Evolutionary conservation across 1,284 basidiomycete species (phyloP).

Genomic region (Sparassis latifolia): DNA sequence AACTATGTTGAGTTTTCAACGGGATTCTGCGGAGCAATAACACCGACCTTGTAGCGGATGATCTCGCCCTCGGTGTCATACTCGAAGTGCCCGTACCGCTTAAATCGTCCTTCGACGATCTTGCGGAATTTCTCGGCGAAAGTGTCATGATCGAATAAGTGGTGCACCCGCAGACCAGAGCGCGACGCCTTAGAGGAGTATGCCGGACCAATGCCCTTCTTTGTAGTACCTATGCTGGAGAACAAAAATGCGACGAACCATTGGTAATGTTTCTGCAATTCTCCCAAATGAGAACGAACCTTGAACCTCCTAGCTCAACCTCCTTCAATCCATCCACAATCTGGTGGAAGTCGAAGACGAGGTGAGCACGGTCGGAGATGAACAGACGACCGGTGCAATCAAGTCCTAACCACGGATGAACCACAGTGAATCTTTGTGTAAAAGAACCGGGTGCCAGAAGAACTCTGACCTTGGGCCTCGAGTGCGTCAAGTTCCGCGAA

Average conservation of each 20-base stretch:
- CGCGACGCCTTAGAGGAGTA: conserved; percentile 98
- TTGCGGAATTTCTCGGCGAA: conserved; percentile 94
- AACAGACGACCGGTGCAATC: conserved; percentile 84
- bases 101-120: conserved; percentile 95
- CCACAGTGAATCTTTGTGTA: too few relatives aligned
- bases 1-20: too few relatives aligned
- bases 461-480: conserved; percentile 69
- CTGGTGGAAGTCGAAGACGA: conserved; percentile 99
- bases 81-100: conserved; percentile 97
- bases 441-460: background rate
- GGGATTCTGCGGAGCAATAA: conserved; percentile 6
- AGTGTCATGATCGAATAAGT: conserved; percentile 84
- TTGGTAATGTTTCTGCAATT: background rate
- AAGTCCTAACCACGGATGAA: conserved; percentile 50
- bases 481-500: conserved; percentile 90
- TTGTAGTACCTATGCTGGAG: conserved; percentile 89
- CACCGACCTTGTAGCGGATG: conserved; percentile 72
- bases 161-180: conserved; percentile 93
- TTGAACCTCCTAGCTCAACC: conserved; percentile 90
- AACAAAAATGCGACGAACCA: conserved; percentile 2
- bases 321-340: conserved; percentile 99
- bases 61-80: conserved; percentile 99
- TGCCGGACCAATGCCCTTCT: conserved; percentile 96
- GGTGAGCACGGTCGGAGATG: conserved; percentile 92
- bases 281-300: conserved; percentile 33